Base-by-base conservation (phyloP, 108 stramenopile genomes). In the Chaetoceros muelleri region DNA sequence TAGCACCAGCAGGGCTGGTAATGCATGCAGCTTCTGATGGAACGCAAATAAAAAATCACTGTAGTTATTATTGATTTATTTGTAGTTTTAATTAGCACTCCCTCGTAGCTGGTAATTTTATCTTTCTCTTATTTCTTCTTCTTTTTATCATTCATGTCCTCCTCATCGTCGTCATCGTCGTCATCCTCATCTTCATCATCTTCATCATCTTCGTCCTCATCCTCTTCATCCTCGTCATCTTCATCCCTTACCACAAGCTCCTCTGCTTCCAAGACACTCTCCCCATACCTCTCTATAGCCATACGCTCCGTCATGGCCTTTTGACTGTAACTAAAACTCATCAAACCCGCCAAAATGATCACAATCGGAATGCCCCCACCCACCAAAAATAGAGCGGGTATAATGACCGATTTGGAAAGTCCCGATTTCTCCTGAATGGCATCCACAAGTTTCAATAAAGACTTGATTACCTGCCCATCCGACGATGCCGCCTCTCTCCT, bases 191-290 rank as follows among this genome's bases (percentile, higher is more conserved):
- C 61, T 45, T 72, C 71, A 18, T 66, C 65, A 5, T 55, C 30
- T 1, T 44, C 48, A 28, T 71, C 63, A 2, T 71, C 46, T 7
- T 74, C 59, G 24, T 65, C 68, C 2, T 75, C 69, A 8, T 75
- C 69, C 19, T 75, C 74, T 31, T 75, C 74, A 0, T 77, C 76
- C 24, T 78, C 76, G 5, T 77, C 75, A 44, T 78, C 78, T 27
- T 79, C 78, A 66, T 79, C 73, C 18, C 67, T 62, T 17, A 55
- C 59, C 46, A 65, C 70, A 5, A 71, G 60, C 45, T 65, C 68
- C 1, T 70, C 69, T 48, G 65, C 73, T 30, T 46, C 51, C 28
- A 44, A 44, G 5, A 57, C 18, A 57, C 56, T 13, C 3, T 22
- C 16, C 19, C 21, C 22, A 47, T 23, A 46, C 1, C 20, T 22